Evolutionary conservation across 495 filamentous ascomycete species (phyloP).

Genomic region (Penicillium daleae): DNA sequence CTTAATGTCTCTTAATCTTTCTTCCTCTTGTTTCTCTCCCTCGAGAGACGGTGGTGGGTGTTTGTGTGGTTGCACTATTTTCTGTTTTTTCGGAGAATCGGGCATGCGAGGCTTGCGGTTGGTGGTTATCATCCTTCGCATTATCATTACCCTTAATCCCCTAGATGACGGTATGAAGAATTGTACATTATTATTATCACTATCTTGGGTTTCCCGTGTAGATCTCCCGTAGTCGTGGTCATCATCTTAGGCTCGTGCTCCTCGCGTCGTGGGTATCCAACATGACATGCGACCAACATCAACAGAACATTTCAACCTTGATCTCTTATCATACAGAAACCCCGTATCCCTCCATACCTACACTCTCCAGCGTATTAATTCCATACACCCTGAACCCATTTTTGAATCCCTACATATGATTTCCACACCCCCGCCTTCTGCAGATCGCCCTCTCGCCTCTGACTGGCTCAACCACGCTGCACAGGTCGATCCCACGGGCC

Average conservation of each 20-base stretch:
- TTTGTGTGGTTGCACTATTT: constrained; percentile 1
- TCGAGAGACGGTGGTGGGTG: constrained; percentile 8
- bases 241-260: no score
- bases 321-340: neutral
- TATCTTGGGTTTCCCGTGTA: neutral
- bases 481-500: constrained; percentile 10
- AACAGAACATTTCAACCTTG: no score
- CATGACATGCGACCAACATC: no score
- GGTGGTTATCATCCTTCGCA: constrained; percentile 29
- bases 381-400: neutral
- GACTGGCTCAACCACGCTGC: constrained; percentile 1
- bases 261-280: no score
- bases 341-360: neutral
- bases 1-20: constrained; percentile 17
- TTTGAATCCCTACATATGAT: neutral
- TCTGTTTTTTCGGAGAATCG: neutral
- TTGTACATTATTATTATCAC: constrained; percentile 31
- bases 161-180: constrained; percentile 35
- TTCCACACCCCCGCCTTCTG: constrained; percentile 1
- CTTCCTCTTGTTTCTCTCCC: neutral
- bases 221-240: neutral
- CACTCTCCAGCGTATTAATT: neutral
- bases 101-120: neutral
- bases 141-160: constrained; percentile 39
- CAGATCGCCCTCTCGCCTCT: neutral